phyloP scores from a whole-genome alignment of 2,329 filamentous ascomycete genomes.

The Shiraia bambusicola region DNA sequence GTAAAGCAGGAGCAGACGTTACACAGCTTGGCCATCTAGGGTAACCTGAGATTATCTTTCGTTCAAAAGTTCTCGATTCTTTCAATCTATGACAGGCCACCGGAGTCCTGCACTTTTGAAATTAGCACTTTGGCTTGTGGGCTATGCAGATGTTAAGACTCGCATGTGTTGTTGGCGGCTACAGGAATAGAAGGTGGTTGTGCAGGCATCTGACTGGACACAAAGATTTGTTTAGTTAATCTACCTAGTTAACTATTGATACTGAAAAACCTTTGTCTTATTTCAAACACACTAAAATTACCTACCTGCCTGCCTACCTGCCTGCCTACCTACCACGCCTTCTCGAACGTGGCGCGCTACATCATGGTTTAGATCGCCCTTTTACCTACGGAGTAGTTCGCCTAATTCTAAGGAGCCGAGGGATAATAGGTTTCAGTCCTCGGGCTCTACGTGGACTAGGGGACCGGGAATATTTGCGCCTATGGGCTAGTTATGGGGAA shows the following conservation, averaged over 20 bases:
- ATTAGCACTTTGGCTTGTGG: no score
- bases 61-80: no score
- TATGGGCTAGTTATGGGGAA: constrained; percentile 19
- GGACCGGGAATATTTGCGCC: constrained; percentile 6
- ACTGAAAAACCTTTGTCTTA: no score
- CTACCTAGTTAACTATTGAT: constrained; percentile 20
- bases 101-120: no score
- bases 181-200: constrained; percentile 16
- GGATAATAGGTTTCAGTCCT: constrained; percentile 5
- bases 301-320: no score
- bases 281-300: no score
- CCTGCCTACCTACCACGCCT: constrained; percentile 13
- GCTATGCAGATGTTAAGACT: neutral
- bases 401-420: neutral
- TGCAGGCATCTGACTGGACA: constrained; percentile 24
- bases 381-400: no score
- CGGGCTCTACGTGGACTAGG: constrained; percentile 1
- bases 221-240: constrained; percentile 26
- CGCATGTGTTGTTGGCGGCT: constrained; percentile 8
- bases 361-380: constrained; percentile 5
- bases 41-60: no score
- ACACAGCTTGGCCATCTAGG: no score
- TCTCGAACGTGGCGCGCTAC: constrained; percentile 3
- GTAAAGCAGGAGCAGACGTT: no score
- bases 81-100: no score